These are phyloP conservation scores for Sideroxylon spinosum DNA, from an alignment of 179 eudicot species.

Conservation along the genomic window DNA sequence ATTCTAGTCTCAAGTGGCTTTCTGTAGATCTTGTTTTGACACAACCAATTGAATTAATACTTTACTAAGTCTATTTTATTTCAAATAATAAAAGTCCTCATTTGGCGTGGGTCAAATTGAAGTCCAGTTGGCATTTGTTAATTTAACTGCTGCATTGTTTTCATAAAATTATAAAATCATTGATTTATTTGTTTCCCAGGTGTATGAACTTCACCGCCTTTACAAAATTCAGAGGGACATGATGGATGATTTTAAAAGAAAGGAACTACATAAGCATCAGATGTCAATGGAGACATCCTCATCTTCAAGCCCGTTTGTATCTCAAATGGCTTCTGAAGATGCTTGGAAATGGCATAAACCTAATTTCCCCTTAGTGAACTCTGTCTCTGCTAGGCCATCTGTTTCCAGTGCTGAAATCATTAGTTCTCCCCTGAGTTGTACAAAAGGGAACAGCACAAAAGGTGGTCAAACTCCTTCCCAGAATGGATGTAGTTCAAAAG, in stretches of 20 bases:
- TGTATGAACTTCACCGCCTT: slow-evolving; percentile 78
- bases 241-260: slow-evolving; percentile 73
- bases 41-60: neutral
- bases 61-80: neutral
- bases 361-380: slow-evolving; percentile 40
- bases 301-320: slow-evolving; percentile 56
- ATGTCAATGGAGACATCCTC: slow-evolving; percentile 62
- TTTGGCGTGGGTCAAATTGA: neutral
- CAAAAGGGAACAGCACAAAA: slow-evolving; percentile 43
- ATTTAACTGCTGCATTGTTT: neutral
- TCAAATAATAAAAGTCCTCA: neutral
- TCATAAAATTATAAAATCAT: neutral
- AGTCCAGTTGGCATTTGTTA: neutral
- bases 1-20: slow-evolving; percentile 1
- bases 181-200: slow-evolving; percentile 34
- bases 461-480: slow-evolving; percentile 37
- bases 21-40: neutral
- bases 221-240: slow-evolving; percentile 72
- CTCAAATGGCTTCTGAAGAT: slow-evolving; percentile 52
- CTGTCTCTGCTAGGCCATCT: slow-evolving; percentile 36
- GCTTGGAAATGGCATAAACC: slow-evolving; percentile 51
- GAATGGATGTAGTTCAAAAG: slow-evolving; percentile 49
- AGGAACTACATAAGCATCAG: slow-evolving; percentile 39
- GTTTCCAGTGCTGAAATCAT: slow-evolving; percentile 37
- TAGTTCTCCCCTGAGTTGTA: slow-evolving; percentile 50